Base-by-base conservation (phyloP, 2,329 filamentous ascomycete species). In the Mycosphaerella sp. region DNA sequence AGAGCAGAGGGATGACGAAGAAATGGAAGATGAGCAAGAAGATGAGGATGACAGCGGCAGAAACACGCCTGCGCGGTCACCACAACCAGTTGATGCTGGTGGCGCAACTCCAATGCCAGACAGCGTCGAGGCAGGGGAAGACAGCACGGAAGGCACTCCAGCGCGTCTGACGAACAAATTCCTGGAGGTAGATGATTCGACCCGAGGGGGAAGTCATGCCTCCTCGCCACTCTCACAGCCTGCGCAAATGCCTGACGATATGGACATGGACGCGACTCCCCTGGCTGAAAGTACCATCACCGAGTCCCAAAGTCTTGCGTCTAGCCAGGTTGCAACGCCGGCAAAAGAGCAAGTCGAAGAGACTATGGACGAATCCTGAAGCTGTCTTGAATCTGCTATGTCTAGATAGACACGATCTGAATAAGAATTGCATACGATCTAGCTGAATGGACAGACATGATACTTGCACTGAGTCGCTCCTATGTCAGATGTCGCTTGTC, bases 1-100 rank as follows among this genome's bases (percentile, higher is more conserved):
- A 70, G 77, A 88, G 37, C 80, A 89, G 49, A 89, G 94, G 68
- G 89, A 88, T 27, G 75, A 84, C 59, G 82, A 83, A 21, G 82
- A 82, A 58, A 79, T 75, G 13, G 84, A 78, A 55, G 76, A 72
- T 4, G 76, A 84, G 42, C 69, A 69, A 13, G 70, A 69, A 30
- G 69, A 69, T 18, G 69, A 62, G 12, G 71, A 73, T 40, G 70
- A 68, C 18, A 76, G 74, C 59, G 64, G 66, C 41, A 66, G 68
- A 28, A 73, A 71, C 12, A 75, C 74, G n/a, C 74, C 73, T 6
- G 66, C 68, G 27, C 69, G 60, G 14, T 66, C 64, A 30, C 63
- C 64, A 12, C 51, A 57, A 43, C 55, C 55, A 8, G 53, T 49
- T 1, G 57, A 57, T 4, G 46, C 48, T 8, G 65, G 58, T 9